Percentiles rank a stretch among this genome's conserved stretches.
phyloP scores from a whole-genome alignment of 1,284 basidiomycete species.

The Ceraceosorus guamensis region DNA sequence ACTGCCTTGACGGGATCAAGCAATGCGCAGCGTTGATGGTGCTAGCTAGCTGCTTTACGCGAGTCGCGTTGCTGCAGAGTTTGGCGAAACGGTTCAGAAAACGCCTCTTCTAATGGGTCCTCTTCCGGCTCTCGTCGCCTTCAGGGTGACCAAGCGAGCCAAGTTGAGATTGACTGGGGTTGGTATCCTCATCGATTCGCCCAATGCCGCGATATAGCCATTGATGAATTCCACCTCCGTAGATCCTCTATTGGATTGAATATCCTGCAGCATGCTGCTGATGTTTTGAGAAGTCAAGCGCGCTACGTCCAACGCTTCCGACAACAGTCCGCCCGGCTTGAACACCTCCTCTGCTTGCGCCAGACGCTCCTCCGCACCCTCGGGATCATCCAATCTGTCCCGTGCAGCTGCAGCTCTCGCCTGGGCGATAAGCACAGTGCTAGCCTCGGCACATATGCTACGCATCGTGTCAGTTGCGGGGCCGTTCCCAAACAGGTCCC shows the following conservation, averaged over 20 bases:
- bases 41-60: no score
- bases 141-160: constrained; percentile 59
- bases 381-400: not conserved
- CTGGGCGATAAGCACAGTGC: constrained; percentile 13
- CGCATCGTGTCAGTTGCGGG: constrained; percentile 28
- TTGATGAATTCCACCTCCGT: constrained; percentile 64
- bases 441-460: constrained; percentile 30
- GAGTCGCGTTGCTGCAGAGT: no score
- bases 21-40: no score
- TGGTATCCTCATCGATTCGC: constrained; percentile 57
- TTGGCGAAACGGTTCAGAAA: no score
- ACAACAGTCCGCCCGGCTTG: not conserved
- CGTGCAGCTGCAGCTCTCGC: not conserved
- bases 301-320: not conserved
- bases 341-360: not conserved
- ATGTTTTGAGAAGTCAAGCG: constrained; percentile 2
- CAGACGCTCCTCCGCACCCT: not conserved
- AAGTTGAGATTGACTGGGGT: constrained; percentile 63
- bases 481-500: constrained; percentile 53
- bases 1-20: no score
- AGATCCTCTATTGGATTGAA: constrained; percentile 20
- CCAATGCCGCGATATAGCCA: constrained; percentile 70
- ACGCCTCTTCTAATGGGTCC: not conserved
- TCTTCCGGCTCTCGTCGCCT: constrained; percentile 13
- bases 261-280: constrained; percentile 15